Base-by-base conservation (phyloP, 1,284 basidiomycete species). In the Ustilago esculenta region DNA sequence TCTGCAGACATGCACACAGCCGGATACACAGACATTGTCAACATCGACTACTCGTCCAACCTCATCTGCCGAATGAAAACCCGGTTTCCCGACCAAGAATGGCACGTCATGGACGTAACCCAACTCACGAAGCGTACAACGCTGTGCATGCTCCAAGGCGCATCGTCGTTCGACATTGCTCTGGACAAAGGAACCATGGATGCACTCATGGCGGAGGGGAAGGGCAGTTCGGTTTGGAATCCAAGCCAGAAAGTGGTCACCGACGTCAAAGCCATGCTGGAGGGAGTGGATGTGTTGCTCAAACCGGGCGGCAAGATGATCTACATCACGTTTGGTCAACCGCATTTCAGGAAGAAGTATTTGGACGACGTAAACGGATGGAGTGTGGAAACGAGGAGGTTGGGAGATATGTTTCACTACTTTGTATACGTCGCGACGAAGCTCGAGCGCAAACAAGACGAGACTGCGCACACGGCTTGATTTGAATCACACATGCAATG, bases 121-220 rank as follows among this genome's bases (percentile, higher is more conserved):
- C 60, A 74, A 32, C 71, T 81, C n/a, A 34, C 23, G 12, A 1
- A 10, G 21, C 58, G 2, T 11, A 57, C 20, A 57, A 74, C 24
- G n/a, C 30, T 70, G 1, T 23, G 37, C 4, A 30, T 36, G 8
- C 67, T 81, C 4, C 75, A 71, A 1, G 79, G 76, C 0, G 6
- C 11, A 1, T 56, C 21, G 5, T 32, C 34, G 6, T 81, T 74
- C 60, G 79, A 81, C 44, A 55, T 76, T 3, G 67, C 75, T 0
- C 43, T 81, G 4, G 79, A 81, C 50, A 81, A 81, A 36, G 78
- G 77, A 5, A 81, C 79, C 3, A 74, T 81, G 72, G 79, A 81
- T 54, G 79, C 79, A 0, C 61, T 81, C 4, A 76, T 81, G 73
- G 79, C 79, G n/a, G 76, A 78, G 46, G 33, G 27, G 2, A 72